Evolutionary conservation across 768 basidiomycete species (phyloP).

Genomic region (Phlebiopsis flavidoalba): DNA sequence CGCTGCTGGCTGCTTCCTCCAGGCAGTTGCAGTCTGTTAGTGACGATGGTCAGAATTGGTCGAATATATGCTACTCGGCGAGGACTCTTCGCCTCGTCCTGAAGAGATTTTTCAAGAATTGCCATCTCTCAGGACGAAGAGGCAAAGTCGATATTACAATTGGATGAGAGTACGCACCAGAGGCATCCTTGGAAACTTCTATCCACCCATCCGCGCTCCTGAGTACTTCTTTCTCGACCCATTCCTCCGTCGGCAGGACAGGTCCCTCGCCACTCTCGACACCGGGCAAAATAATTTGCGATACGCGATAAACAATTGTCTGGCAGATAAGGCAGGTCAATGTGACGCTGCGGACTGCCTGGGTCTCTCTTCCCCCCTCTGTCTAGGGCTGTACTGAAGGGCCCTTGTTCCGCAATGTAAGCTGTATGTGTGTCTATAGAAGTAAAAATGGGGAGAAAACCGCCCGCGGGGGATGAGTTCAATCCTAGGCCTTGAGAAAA

Average conservation of each 20-base stretch:
- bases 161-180: slow-evolving; percentile 47
- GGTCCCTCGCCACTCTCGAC: slow-evolving; percentile 58
- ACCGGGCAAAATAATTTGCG: slow-evolving; percentile 52
- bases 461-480: background rate
- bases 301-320: slow-evolving; percentile 61
- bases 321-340: slow-evolving; percentile 70
- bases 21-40: slow-evolving; percentile 22
- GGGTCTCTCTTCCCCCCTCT: slow-evolving; percentile 29
- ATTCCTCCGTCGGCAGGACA: slow-evolving; percentile 66
- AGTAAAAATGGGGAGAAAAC: background rate
- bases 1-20: slow-evolving; percentile 15
- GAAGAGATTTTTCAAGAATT: background rate
- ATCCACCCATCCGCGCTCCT: slow-evolving; percentile 70
- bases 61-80: background rate
- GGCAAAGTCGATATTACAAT: background rate
- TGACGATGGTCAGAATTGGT: background rate
- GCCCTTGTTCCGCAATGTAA: slow-evolving; percentile 33
- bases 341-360: slow-evolving; percentile 48
- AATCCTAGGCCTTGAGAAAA: slow-evolving; percentile 4
- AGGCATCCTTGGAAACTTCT: slow-evolving; percentile 58
- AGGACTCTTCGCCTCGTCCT: background rate
- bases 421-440: slow-evolving; percentile 56
- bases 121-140: background rate
- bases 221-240: slow-evolving; percentile 70
- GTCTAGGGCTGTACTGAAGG: slow-evolving; percentile 35